Base-by-base conservation (phyloP, 129 eudicot species). In the Silybum marianum region DNA sequence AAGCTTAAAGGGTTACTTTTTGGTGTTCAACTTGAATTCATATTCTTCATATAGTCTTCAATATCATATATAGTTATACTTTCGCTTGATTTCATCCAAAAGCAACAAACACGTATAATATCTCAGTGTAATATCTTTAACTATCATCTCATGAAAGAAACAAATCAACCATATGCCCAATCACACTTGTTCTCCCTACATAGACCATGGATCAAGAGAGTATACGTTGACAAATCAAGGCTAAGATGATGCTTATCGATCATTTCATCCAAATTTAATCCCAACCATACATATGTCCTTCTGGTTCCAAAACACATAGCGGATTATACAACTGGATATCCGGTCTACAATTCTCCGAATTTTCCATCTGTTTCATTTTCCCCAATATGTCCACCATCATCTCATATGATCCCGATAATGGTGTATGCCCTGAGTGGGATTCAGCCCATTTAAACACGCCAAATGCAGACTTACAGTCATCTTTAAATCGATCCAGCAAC, bases 391-490 rank as follows among this genome's bases (percentile, higher is more conserved):
- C 98, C 62, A 95, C 90, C 89, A 95, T 78, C 78, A 79, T 75
- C 63, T 93, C 91, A 44, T 88, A 93, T 9, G 87, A 38, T 48
- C 85, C 90, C 4, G 89, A 82, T 46, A 19, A 76, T 18, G 93
- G 97, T 75, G 86, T 85, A 72, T 88, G 88, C 25, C 69, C 73
- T 0, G 88, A 76, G 54, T 51, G 80, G 19, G 90, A 81, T 79
- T 91, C 87, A 0, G 84, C 95, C 98, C 99, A 95, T 88, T 89
- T 91, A 18, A 93, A 93, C 28, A 88, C 77, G 2, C 89, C 98
- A 70, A 95, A 76, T 48, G 99, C 97, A 19, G 92, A 86, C 65
- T 93, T 95, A 97, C 99, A 95, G 42, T 95, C 99, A 77, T 93
- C 97, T 80, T 87, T 90, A 82, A 90, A 93, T 21, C 86, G 90